phyloP scores from a whole-genome alignment of 352 stramenopile species.

The Phytophthora meadii region DNA sequence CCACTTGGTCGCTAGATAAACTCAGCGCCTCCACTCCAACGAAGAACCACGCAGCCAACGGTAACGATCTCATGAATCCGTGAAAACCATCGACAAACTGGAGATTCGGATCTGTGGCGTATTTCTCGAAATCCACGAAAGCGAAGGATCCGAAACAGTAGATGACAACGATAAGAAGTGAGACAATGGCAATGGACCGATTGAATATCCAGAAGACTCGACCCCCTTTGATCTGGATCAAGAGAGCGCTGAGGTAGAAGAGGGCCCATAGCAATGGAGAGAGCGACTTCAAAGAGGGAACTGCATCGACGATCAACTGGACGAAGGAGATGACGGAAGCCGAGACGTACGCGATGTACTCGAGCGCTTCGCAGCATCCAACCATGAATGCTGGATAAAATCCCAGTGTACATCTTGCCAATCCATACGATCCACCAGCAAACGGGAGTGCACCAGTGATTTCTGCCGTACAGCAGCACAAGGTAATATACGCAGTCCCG shows the following conservation, averaged over 20 bases:
- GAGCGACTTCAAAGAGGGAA: constrained; percentile 10
- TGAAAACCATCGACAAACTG: constrained; percentile 27
- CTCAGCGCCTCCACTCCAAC: constrained; percentile 51
- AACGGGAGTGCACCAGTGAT: constrained; percentile 41
- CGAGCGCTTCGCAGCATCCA: constrained; percentile 44
- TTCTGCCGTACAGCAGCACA: constrained; percentile 44
- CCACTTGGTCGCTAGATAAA: constrained; percentile 41
- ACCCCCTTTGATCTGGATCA: constrained; percentile 38
- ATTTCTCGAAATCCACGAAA: constrained; percentile 30
- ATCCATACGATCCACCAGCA: constrained; percentile 41
- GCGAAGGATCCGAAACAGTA: constrained; percentile 44
- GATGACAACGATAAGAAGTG: constrained; percentile 40
- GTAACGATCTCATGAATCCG: constrained; percentile 43
- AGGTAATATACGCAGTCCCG: constrained; percentile 34
- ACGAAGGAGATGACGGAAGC: constrained; percentile 35
- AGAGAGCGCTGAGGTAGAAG: constrained; percentile 42
- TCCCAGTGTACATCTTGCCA: constrained; percentile 42
- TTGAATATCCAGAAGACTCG: constrained; percentile 56
- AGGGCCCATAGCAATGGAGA: constrained; percentile 33
- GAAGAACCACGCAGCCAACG: constrained; percentile 52
- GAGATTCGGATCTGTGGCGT: constrained; percentile 11
- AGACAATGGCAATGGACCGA: constrained; percentile 32
- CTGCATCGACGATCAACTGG: constrained; percentile 38
- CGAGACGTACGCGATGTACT: constrained; percentile 55
- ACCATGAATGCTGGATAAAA: constrained; percentile 50